Conservation (phyloP, 2,329 filamentous ascomycete species). For the Phialophora macrospora region DNA sequence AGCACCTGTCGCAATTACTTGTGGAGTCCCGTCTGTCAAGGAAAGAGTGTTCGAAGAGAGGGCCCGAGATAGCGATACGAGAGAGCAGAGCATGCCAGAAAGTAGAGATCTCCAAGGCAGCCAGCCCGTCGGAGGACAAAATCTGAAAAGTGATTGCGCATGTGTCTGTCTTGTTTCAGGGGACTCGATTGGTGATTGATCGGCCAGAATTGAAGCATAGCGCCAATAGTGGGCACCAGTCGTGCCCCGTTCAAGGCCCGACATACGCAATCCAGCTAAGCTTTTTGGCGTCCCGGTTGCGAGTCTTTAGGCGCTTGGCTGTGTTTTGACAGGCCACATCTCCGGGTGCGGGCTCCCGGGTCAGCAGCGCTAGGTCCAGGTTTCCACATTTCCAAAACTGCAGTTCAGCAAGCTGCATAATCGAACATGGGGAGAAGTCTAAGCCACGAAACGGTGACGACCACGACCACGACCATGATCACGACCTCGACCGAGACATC, state of each 20-base stretch:
- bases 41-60: neutral
- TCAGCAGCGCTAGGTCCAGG: neutral
- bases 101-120: neutral
- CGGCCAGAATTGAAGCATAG: conserved; percentile 1
- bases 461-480: neutral
- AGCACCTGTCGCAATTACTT: neutral
- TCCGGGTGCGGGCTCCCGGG: neutral
- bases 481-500: neutral
- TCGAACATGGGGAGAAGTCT: neutral
- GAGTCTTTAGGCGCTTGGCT: conserved; percentile 5
- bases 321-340: neutral
- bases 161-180: conserved; percentile 12
- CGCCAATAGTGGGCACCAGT: conserved; percentile 8
- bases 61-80: neutral
- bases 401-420: neutral
- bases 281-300: conserved; percentile 12
- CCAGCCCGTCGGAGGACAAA: neutral
- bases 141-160: conserved; percentile 16
- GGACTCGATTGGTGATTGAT: conserved; percentile 5
- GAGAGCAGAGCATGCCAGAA: neutral
- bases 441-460: neutral
- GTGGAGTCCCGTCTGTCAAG: neutral
- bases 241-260: neutral
- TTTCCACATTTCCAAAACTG: conserved; percentile 6
- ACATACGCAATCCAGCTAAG: conserved; percentile 14